Evolutionary conservation across 2,329 filamentous ascomycete species (phyloP).

Genomic region (Neonectria ditissima): DNA sequence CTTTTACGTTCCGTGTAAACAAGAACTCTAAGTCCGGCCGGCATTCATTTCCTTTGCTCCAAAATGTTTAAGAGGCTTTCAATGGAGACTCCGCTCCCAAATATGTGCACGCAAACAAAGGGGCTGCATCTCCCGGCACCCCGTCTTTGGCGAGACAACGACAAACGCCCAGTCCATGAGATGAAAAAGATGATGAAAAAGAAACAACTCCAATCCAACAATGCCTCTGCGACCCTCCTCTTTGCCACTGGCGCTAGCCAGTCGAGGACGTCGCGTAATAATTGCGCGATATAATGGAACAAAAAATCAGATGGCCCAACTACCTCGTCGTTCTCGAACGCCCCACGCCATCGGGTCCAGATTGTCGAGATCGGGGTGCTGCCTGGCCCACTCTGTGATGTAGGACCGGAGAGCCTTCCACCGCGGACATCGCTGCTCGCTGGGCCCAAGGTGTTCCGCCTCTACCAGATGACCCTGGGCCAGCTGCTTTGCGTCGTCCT

Average conservation of each 20-base stretch:
- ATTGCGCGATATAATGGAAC: slow-evolving; percentile 7
- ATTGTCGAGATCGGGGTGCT: slow-evolving; percentile 80
- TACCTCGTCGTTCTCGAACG: slow-evolving; percentile 73
- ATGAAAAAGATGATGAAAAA: slow-evolving; percentile 1
- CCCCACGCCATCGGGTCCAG: slow-evolving; percentile 75
- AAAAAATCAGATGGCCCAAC: slow-evolving; percentile 72
- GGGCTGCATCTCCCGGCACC: slow-evolving; percentile 5
- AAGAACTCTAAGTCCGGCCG: background rate
- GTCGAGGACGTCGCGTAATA: background rate
- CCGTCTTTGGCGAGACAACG: background rate
- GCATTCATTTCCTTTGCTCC: background rate
- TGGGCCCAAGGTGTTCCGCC: slow-evolving; percentile 59
- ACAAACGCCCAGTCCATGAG: slow-evolving; percentile 16
- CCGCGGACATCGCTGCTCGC: slow-evolving; percentile 70
- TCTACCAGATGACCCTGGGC: slow-evolving; percentile 80
- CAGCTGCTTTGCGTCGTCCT: slow-evolving; percentile 72
- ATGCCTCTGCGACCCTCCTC: slow-evolving; percentile 13
- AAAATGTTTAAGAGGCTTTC: background rate
- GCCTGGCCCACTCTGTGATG: slow-evolving; percentile 88
- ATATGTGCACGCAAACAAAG: slow-evolving; percentile 5
- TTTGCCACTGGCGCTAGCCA: background rate
- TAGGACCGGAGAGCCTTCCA: slow-evolving; percentile 89
- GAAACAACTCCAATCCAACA: slow-evolving; percentile 4
- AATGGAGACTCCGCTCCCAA: background rate
- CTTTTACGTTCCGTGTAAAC: background rate